Percentiles rank a stretch among this genome's conserved stretches.
These are phyloP conservation scores for Cinnamomum chago DNA, from an alignment of 164 flowering plant genomes.

Conservation along the genomic window DNA sequence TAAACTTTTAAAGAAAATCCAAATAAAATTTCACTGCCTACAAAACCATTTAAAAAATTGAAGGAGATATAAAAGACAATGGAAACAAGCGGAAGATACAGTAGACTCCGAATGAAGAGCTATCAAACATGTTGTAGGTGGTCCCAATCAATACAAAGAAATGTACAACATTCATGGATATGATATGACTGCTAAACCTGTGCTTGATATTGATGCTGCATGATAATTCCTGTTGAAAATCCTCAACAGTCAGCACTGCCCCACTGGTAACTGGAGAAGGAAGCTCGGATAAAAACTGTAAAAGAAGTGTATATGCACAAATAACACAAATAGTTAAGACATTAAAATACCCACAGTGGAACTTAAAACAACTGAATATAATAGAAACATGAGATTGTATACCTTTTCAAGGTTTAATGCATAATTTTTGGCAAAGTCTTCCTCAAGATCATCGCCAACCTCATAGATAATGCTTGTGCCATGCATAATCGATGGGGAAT, in stretches of 20 bases:
- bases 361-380: constrained; percentile 1
- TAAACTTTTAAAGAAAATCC: neutral
- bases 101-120: neutral
- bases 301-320: constrained; percentile 4
- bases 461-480: constrained; percentile 87
- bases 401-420: constrained; percentile 87
- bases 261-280: constrained; percentile 79
- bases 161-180: neutral
- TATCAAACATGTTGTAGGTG: neutral
- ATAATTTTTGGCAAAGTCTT: constrained; percentile 67
- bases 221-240: constrained; percentile 77
- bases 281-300: constrained; percentile 72
- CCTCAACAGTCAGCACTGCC: constrained; percentile 70
- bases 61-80: neutral
- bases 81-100: neutral
- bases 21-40: neutral
- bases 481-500: constrained; percentile 73
- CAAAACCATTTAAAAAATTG: neutral
- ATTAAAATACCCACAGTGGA: neutral
- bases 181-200: constrained; percentile 36
- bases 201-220: constrained; percentile 87
- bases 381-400: constrained; percentile 5
- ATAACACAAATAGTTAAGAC: neutral
- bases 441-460: constrained; percentile 93
- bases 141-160: neutral